Evolutionary conservation across 2,329 filamentous ascomycete species (phyloP), one percentile per base, ranked within the genome.

Genomic region (Dendryphion nanum): DNA sequence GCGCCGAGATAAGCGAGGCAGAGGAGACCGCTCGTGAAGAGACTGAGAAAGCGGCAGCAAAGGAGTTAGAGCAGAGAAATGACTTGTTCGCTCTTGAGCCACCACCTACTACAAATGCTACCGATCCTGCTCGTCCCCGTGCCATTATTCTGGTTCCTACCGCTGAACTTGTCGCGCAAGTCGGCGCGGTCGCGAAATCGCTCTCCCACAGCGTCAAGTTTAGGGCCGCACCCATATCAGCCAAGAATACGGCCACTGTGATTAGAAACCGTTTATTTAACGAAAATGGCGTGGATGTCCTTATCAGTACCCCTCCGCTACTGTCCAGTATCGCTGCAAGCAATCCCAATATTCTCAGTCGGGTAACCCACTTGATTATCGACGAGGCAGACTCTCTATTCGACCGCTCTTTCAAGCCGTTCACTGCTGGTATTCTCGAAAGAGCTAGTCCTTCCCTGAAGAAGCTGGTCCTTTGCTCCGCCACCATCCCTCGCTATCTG

Each of bases 341-440:
- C 15, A 89, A 96, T 50, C 93, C 93, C 8, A 91, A 95, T 56
- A 83, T 98, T 44, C 79, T 98, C 23, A 90, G 88, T n/a, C 85
- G 89, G 10, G 90, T 97, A 41, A 83, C 81, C 2, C 88, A 97
- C 61, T 76, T 98, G 8, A 78, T 98, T 42, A 77, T 95, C 33
- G 94, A 98, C 61, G 94, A 98, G 72, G 94, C 94, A 1, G 93
- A 98, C 68, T 96, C 90, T 4, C 80, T 98, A 7, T 80, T 98
- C 51, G 94, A 98, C 68, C 86, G 89, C 41, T 94, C 89, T 42
- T 98, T 98, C 71, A 79, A 86, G 4, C 83, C 88, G 1, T 82
- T 85, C 17, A 97, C 93, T 0, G 85, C 81, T 8, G 78, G 80
- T 38, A 87, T 98, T 50, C 78, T 98, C 47, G 87, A 95, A 57